These are phyloP conservation scores for Colletotrichum euphorbiae DNA, from an alignment of 2,329 filamentous ascomycete species.

Conservation along the genomic window DNA sequence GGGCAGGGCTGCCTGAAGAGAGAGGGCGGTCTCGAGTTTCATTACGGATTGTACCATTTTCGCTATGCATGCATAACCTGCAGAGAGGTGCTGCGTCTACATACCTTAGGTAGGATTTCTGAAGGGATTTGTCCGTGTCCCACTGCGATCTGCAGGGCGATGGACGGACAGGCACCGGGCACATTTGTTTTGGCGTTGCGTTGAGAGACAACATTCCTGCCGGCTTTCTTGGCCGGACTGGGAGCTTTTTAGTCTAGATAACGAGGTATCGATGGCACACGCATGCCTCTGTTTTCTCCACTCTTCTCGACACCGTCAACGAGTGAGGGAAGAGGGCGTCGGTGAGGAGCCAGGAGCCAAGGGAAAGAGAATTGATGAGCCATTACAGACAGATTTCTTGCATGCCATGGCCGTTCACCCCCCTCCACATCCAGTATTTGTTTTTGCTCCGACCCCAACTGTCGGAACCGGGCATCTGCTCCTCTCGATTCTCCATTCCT, in stretches of 20 bases:
- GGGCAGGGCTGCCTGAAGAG: conserved; percentile 2
- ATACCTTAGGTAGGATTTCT: conserved; percentile 16
- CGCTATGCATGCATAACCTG: conserved; percentile 16
- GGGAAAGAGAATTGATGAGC: conserved; percentile 25
- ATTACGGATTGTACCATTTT: conserved; percentile 16
- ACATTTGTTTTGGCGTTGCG: conserved; percentile 32
- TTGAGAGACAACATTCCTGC: conserved; percentile 40
- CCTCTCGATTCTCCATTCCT: background rate
- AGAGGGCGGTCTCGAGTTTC: conserved; percentile 17
- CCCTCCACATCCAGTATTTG: background rate
- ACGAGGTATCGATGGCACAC: conserved; percentile 21
- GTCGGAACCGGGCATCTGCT: conserved; percentile 13
- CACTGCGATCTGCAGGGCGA: conserved; percentile 22
- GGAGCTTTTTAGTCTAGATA: conserved; percentile 21
- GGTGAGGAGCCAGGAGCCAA: conserved; percentile 7
- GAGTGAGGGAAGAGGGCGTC: conserved; percentile 17
- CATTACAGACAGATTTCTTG: conserved; percentile 5
- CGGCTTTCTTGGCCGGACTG: conserved; percentile 30
- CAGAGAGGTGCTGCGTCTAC: conserved; percentile 6
- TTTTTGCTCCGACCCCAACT: conserved; percentile 16
- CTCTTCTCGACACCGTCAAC: conserved; percentile 15
- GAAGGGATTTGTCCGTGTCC: conserved; percentile 9
- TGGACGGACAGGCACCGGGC: conserved; percentile 12
- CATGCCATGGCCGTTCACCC: conserved; percentile 2
- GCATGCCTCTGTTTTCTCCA: background rate